Base-by-base conservation (phyloP, 2,329 filamentous ascomycete genomes). In the Colletotrichum sp. region DNA sequence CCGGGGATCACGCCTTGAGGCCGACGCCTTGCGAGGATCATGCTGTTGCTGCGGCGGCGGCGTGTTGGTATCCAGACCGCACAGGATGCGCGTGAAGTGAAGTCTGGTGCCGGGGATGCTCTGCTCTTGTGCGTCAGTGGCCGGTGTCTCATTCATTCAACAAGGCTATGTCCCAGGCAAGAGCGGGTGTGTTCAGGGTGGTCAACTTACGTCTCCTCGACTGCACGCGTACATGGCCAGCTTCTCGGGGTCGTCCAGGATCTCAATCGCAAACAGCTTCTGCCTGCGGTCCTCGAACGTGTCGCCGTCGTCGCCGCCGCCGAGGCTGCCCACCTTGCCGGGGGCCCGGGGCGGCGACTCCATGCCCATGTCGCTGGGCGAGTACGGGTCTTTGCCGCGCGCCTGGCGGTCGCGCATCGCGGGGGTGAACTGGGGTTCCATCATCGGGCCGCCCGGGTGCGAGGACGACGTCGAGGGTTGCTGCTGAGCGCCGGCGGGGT, bases 191-290 rank as follows among this genome's bases (percentile, higher is more conserved):
- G 13, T 34, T 34, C 32, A 1, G 32, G 13, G 32, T 13, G 39
- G 39, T 3, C 18, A 52, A 85, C 89, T 79, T 80, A 93, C 92
- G 78, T 92, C 88, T 36, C 87, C 86, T 34, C 86, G 85, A 77
- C 88, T 88, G 78, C 89, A 87, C 3, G 92, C 89, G 57, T 91
- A 88, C 85, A 91, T 91, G 86, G 92, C 90, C 64, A 93, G 83
- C 72, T 90, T 83, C 79, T 93, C 91, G 0, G 91, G 91, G 30
- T 82, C 88, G 77, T 91, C 89, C 4, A 93, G 86, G 52, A 92
- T 86, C 13, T 88, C 84, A 24, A 88, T 84, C 15, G 91, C 91
- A 77, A 87, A 86, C 60, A 88, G 85, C 16, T 88, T 87, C 6
- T 84, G 83, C 77, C 91, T 87, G 6, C 81, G 78, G 16, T 83